These are phyloP conservation scores for Kuraishia molischiana DNA, from an alignment of 805 yeast genomes.

Conservation along the genomic window DNA sequence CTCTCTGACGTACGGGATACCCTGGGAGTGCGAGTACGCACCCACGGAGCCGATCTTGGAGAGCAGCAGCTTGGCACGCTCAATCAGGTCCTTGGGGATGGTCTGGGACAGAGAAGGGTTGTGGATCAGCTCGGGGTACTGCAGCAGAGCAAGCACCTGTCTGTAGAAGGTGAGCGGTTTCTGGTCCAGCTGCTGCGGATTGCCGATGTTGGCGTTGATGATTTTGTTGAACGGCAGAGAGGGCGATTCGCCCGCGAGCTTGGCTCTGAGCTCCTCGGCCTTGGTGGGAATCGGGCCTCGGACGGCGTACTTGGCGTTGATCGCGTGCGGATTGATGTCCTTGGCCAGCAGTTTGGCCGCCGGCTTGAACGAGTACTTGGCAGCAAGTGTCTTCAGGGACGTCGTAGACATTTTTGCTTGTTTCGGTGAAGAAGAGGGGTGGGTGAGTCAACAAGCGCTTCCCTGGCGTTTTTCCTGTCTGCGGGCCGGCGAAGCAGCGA, in stretches of 20 bases:
- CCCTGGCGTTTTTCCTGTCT: too few relatives aligned
- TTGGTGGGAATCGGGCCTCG: conserved; percentile 90
- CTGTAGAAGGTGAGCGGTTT: conserved; percentile 92
- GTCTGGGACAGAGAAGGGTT: conserved; percentile 18
- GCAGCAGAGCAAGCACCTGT: conserved; percentile 78
- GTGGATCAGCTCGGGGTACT: conserved; percentile 66
- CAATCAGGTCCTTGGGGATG: conserved; percentile 60
- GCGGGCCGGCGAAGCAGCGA: too few relatives aligned
- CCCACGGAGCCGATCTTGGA: conserved; percentile 74
- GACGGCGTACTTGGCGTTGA: conserved; percentile 91
- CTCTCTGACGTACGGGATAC: conserved; percentile 61
- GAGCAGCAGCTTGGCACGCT: conserved; percentile 57
- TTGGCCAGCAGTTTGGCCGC: conserved; percentile 24
- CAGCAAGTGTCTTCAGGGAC: not conserved
- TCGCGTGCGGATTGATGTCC: conserved; percentile 64
- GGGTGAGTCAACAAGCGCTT: too few relatives aligned
- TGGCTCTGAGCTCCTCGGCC: conserved; percentile 72
- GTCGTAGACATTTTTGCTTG: not conserved
- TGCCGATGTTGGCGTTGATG: conserved; percentile 91
- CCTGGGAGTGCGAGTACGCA: conserved; percentile 93
- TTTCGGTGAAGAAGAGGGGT: too few relatives aligned
- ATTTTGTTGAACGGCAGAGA: conserved; percentile 70
- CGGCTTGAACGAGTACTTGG: conserved; percentile 14
- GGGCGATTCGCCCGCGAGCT: conserved; percentile 42
- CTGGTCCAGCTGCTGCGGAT: conserved; percentile 95